Conservation (phyloP, 2,329 filamentous ascomycete species). For the Beauveria asiatica region DNA sequence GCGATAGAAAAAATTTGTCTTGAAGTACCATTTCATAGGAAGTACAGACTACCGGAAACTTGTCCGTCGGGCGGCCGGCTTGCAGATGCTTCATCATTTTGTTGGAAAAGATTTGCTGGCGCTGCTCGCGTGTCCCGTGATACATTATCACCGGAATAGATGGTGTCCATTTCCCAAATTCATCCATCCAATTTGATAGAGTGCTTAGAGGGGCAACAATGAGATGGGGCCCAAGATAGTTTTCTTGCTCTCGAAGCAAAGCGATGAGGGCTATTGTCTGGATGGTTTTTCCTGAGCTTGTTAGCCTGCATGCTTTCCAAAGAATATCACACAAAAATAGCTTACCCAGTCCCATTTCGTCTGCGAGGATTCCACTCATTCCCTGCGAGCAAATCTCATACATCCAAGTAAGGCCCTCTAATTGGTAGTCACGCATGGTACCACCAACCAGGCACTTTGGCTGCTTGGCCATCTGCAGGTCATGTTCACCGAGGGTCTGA, state of each 20-base stretch:
- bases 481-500: constrained; percentile 51
- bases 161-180: constrained; percentile 86
- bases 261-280: constrained; percentile 86
- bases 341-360: constrained; percentile 80
- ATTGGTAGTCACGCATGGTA: constrained; percentile 86
- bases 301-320: constrained; percentile 5
- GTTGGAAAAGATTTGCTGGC: constrained; percentile 67
- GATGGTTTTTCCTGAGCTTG: constrained; percentile 65
- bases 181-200: constrained; percentile 89
- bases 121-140: constrained; percentile 71
- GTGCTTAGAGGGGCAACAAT: constrained; percentile 89
- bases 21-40: constrained; percentile 95
- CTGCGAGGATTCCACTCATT: constrained; percentile 82
- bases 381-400: constrained; percentile 74
- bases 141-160: constrained; percentile 83
- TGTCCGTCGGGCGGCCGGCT: constrained; percentile 45
- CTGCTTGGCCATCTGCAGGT: constrained; percentile 74
- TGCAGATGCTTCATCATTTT: constrained; percentile 62
- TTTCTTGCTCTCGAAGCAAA: constrained; percentile 76
- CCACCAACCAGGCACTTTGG: constrained; percentile 79
- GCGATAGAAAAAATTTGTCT: constrained; percentile 71
- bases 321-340: not conserved
- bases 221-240: constrained; percentile 76
- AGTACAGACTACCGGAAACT: constrained; percentile 88
- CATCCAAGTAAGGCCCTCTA: constrained; percentile 94